Percentiles rank a stretch among this genome's conserved stretches.
These are phyloP conservation scores for Vitis cinerea DNA, from an alignment of 164 flowering plant genomes.

Conservation along the genomic window DNA sequence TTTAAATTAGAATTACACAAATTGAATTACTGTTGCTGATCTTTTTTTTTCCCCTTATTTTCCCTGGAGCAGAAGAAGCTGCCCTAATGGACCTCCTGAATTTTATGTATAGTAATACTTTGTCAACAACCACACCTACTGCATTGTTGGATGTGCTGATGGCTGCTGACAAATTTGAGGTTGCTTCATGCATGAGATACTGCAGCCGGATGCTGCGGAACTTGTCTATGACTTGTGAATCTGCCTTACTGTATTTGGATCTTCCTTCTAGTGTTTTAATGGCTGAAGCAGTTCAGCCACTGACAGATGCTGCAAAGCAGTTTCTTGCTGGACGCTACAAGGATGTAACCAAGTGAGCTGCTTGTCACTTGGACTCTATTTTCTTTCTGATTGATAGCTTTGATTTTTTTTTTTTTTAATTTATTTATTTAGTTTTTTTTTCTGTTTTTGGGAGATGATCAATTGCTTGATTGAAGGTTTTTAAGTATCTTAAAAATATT, in stretches of 20 bases:
- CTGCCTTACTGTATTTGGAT: slow-evolving; percentile 57
- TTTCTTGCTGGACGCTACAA: slow-evolving; percentile 43
- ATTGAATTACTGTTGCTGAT: not conserved
- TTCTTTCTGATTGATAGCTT: not conserved
- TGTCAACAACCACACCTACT: slow-evolving; percentile 25
- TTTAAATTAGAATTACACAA: not conserved
- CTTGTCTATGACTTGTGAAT: slow-evolving; percentile 46
- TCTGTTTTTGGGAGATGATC: too few relatives aligned
- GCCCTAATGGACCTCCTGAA: slow-evolving; percentile 52
- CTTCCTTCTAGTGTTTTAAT: slow-evolving; percentile 54
- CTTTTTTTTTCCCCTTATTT: not conserved
- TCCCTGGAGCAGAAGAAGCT: slow-evolving; percentile 37
- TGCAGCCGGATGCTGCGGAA: slow-evolving; percentile 41
- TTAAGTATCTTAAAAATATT: too few relatives aligned
- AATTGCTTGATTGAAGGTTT: too few relatives aligned
- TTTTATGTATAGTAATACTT: slow-evolving; percentile 44
- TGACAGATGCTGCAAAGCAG: slow-evolving; percentile 42
- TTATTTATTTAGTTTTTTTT: too few relatives aligned
- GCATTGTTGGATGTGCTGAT: slow-evolving; percentile 50
- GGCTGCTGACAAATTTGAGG: slow-evolving; percentile 62
- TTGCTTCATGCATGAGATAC: slow-evolving; percentile 59
- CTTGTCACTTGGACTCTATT: not conserved
- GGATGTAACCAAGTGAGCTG: slow-evolving; percentile 41
- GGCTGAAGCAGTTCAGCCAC: slow-evolving; percentile 62
- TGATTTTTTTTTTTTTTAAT: not conserved